A percentile compares a stretch with the other conserved stretches of the same genome.
Evolutionary conservation across 2,329 filamentous ascomycete genomes (phyloP).

Genomic region (Cercospora beticola): DNA sequence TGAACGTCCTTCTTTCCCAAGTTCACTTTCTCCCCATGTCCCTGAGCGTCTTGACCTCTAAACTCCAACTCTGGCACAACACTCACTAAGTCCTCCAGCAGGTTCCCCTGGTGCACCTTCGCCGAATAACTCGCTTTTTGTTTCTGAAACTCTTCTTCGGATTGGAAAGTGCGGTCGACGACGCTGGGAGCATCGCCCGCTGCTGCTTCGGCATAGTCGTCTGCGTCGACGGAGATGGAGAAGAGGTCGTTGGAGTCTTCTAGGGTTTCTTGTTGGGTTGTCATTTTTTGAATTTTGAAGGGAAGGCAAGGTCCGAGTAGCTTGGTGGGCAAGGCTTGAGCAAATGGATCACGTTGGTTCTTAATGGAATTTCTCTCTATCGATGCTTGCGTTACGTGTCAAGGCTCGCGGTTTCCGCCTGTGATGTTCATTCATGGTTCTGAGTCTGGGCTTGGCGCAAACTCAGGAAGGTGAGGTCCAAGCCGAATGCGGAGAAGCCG

Average conservation of each 20-base stretch:
- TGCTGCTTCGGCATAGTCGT: constrained; percentile 36
- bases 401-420: too few species aligned
- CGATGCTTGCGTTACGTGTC: too few species aligned
- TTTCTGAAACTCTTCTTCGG: constrained; percentile 35
- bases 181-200: constrained; percentile 30
- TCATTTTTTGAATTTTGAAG: neutral
- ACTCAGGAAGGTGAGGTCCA: too few species aligned
- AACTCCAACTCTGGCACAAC: constrained; percentile 24
- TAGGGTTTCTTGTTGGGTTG: constrained; percentile 11
- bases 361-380: neutral
- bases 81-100: constrained; percentile 24
- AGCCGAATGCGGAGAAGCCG: constrained; percentile 4
- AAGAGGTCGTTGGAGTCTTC: constrained; percentile 28
- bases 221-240: constrained; percentile 36
- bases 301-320: neutral
- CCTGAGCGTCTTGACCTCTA: neutral
- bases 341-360: neutral
- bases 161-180: constrained; percentile 35
- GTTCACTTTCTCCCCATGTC: constrained; percentile 11
- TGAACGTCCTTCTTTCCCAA: constrained; percentile 35
- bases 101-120: constrained; percentile 34
- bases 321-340: neutral
- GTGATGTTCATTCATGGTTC: neutral
- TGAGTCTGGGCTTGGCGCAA: neutral
- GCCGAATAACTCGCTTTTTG: constrained; percentile 36